Base-by-base conservation (phyloP, 2,329 filamentous ascomycete species). In the Colletotrichum sp. region DNA sequence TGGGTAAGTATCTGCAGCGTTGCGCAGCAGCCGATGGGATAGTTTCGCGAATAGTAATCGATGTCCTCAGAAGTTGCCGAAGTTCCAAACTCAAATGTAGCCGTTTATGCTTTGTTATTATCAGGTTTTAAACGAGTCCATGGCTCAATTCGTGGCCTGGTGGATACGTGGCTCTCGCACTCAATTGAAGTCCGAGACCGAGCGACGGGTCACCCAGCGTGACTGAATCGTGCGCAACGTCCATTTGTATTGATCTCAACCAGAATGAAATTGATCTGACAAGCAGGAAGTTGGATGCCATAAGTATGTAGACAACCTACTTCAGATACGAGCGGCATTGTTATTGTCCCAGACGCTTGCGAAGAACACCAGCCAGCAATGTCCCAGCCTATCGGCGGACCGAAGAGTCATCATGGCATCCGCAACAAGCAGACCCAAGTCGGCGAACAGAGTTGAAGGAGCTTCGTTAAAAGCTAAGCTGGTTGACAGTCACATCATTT, bases 211-310 rank as follows among this genome's bases (percentile, higher is more conserved):
- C 12, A 52, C 2, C 2, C 32, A 0, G 32, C 32, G 32, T 52
- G 43, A 21, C 43, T 52, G 43, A 52, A 52, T 52, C 43, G 6
- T 52, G 43, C 43, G 43, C 43, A 2, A 52, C 43, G 6, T 0
- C 43, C 0, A 2, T 48, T 1, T 2, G 39, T 48, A 48, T 1
- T 52, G 1, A 52, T 21, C 1, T 1, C n/a, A 52, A 21, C 43
- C 1, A 52, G 43, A 52, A 21, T 2, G 0, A 13, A 21, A 21
- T 21, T 0, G 1, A 21, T 4, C 1, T 2, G 18, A 48, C 2
- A 21, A 2, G 0, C 0, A 13, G 18, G 1, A 12, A 1, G 6
- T 4, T n/a, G 0, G 43, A 48, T 48, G 4, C 0, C 10, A 48
- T 48, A 48, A 48, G 39, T 48, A 48, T 48, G 39, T n/a, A n/a